phyloP scores from a whole-genome alignment of 2,329 filamentous ascomycete species.

The Colletotrichum chlorophyti region DNA sequence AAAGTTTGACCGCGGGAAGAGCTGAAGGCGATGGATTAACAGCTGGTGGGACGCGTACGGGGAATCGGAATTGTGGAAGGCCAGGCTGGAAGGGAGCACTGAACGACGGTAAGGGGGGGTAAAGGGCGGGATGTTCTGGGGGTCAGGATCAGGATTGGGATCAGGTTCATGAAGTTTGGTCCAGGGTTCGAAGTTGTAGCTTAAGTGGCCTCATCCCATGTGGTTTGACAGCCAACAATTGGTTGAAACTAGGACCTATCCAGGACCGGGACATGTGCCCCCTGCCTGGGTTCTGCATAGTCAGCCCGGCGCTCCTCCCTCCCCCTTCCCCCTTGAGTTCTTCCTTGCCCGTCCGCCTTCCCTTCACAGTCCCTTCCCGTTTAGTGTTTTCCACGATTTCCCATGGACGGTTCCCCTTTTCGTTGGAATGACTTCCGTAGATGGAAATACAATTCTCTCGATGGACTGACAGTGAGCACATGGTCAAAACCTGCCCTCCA shows the following conservation, averaged over 20 bases:
- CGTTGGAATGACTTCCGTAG: too few species aligned
- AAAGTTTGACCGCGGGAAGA: slow-evolving; percentile 27
- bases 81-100: slow-evolving; percentile 29
- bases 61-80: too few species aligned
- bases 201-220: slow-evolving; percentile 45
- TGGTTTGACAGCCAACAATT: slow-evolving; percentile 25
- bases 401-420: not conserved
- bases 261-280: too few species aligned
- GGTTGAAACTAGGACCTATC: slow-evolving; percentile 25
- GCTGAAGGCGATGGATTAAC: too few species aligned
- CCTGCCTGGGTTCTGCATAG: slow-evolving; percentile 3
- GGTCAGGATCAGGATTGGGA: too few species aligned
- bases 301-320: slow-evolving; percentile 8
- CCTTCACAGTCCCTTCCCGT: too few species aligned
- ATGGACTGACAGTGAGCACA: too few species aligned
- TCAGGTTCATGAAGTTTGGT: too few species aligned
- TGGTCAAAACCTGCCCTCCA: too few species aligned
- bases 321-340: slow-evolving; percentile 1
- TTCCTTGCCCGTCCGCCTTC: slow-evolving; percentile 5
- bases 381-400: slow-evolving; percentile 14
- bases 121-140: slow-evolving; percentile 26
- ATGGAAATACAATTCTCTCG: not conserved
- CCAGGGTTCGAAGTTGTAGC: slow-evolving; percentile 46
- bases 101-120: too few species aligned
- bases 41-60: too few species aligned